These are phyloP conservation scores for Trypanosoma mega DNA, from an alignment of 208 protist genomes.

Conservation along the genomic window DNA sequence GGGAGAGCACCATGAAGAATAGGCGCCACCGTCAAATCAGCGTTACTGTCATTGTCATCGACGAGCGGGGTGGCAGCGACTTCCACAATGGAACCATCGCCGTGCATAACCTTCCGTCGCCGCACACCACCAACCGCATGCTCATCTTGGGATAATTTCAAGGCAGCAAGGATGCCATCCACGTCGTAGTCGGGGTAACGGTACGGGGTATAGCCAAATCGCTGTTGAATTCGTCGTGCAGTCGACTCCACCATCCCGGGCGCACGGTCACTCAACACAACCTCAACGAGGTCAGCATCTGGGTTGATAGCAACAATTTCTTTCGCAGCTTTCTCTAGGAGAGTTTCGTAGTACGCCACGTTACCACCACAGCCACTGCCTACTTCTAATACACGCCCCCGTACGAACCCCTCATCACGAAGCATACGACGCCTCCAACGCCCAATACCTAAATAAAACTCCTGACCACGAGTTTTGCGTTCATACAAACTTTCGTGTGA, in stretches of 20 bases:
- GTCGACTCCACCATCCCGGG: slow-evolving; percentile 73
- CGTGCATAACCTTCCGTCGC: slow-evolving; percentile 46
- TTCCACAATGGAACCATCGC: slow-evolving; percentile 51
- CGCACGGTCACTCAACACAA: slow-evolving; percentile 78
- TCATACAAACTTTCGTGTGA: slow-evolving; percentile 72
- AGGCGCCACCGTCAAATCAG: slow-evolving; percentile 36
- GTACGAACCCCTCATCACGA: slow-evolving; percentile 55
- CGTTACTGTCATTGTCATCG: slow-evolving; percentile 24
- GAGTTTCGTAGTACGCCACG: slow-evolving; percentile 52
- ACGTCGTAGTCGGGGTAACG: slow-evolving; percentile 82
- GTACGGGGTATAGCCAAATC: slow-evolving; percentile 67
- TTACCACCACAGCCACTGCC: slow-evolving; percentile 81
- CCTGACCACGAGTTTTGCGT: slow-evolving; percentile 75
- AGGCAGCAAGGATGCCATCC: slow-evolving; percentile 28
- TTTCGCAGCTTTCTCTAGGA: slow-evolving; percentile 2
- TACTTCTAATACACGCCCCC: slow-evolving; percentile 79
- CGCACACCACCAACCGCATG: slow-evolving; percentile 18
- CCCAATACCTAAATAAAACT: slow-evolving; percentile 82
- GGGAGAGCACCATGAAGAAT: slow-evolving; percentile 38
- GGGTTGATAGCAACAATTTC: not conserved
- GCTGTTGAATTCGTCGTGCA: slow-evolving; percentile 43
- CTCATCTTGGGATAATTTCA: slow-evolving; percentile 23
- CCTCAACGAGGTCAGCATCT: slow-evolving; percentile 35
- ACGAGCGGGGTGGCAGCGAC: slow-evolving; percentile 41
- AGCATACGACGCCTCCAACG: slow-evolving; percentile 73